These are phyloP conservation scores for Melaleuca alternifolia DNA, from an alignment of 345 rosid genomes.

Conservation along the genomic window DNA sequence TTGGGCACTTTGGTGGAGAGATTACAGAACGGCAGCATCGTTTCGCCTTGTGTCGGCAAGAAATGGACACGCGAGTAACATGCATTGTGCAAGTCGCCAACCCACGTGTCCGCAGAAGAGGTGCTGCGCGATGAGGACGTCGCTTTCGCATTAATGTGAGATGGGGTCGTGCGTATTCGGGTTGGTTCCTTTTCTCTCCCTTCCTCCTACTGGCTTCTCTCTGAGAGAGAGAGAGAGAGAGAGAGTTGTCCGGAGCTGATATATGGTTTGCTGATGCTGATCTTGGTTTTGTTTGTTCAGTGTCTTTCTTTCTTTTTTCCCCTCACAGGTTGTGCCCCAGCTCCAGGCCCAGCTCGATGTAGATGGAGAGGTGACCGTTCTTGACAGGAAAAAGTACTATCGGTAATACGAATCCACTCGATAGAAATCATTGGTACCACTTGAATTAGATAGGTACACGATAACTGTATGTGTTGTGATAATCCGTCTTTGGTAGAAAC, in stretches of 20 bases:
- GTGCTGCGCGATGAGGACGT: neutral
- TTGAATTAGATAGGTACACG: neutral
- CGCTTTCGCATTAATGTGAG: neutral
- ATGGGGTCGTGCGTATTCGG: neutral
- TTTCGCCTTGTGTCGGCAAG: neutral
- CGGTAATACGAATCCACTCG: neutral
- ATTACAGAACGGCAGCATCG: neutral
- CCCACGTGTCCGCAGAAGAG: neutral
- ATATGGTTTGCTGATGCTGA: neutral
- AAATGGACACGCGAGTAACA: neutral
- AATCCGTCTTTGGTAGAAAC: neutral
- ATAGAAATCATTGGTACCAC: neutral
- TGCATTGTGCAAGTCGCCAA: neutral
- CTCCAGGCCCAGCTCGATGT: neutral
- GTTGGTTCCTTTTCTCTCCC: neutral
- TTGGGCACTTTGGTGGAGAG: neutral
- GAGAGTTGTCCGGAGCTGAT: neutral
- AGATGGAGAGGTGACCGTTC: neutral
- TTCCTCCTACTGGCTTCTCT: neutral
- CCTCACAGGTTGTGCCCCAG: too few relatives aligned
- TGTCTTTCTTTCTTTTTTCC: neutral
- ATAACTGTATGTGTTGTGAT: neutral
- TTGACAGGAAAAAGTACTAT: neutral
- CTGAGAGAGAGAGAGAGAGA: neutral
- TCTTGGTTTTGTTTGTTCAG: neutral